These are phyloP conservation scores for Zoysia japonica DNA, from an alignment of 176 grass and related monocot species.

Conservation along the genomic window DNA sequence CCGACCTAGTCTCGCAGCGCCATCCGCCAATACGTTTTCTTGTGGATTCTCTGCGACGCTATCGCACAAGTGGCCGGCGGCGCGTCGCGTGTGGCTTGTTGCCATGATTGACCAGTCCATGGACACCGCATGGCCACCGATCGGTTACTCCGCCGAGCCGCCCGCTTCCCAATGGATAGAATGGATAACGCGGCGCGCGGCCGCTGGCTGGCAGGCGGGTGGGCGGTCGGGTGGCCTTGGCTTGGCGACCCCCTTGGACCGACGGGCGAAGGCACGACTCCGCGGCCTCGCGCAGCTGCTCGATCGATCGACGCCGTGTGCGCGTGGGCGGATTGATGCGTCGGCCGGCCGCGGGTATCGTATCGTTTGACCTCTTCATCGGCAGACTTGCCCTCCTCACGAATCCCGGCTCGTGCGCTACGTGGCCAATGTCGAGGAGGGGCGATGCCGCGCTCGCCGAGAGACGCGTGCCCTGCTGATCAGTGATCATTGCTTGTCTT, in stretches of 20 bases:
- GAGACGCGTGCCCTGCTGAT: not conserved
- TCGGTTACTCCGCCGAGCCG: not conserved
- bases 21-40: not conserved
- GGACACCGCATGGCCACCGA: not conserved
- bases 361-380: not conserved
- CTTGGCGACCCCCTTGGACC: too few relatives aligned
- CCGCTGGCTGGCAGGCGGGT: not conserved
- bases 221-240: not conserved
- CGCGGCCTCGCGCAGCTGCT: not conserved
- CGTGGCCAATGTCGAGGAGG: not conserved
- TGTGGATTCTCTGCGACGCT: not conserved
- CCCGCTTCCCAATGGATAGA: not conserved
- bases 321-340: too few relatives aligned
- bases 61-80: not conserved
- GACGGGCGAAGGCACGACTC: too few relatives aligned
- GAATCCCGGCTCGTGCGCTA: not conserved
- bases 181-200: not conserved
- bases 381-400: not conserved
- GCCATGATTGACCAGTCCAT: constrained; percentile 24
- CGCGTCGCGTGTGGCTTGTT: not conserved
- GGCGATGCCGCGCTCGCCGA: too few relatives aligned
- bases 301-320: too few relatives aligned
- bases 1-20: not conserved
- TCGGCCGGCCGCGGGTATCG: too few relatives aligned
- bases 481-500: not conserved